Evolutionary conservation across 1,139 yeast genomes (phyloP), one percentile per base, ranked within the genome.

Genomic region (Protomyces gravidus): DNA sequence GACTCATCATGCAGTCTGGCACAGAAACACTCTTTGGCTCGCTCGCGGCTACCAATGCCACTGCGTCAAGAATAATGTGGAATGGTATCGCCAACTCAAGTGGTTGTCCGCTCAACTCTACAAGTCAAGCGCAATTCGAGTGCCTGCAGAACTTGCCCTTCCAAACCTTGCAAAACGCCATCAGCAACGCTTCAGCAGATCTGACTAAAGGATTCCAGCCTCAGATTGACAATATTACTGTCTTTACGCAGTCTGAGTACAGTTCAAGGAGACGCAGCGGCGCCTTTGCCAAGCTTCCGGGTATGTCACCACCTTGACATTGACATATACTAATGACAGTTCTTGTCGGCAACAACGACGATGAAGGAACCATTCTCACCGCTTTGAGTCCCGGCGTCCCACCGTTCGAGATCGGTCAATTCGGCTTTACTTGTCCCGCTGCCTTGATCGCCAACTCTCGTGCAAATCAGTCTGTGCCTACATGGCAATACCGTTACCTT

Each of bases 1-100:
- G 58, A n/a, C 33, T 53, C 25, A 55, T 55, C 27, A 48, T 55
- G 59, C 36, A 55, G 15, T 55, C 59, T 26, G 59, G 59, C 3
- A 46, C 59, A 9, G 59, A 53, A 21, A 45, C 47, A 19, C 40
- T 53, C 23, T 45, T 53, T 45, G 58, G 51, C 13, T 33, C 58
- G 11, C 45, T 45, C 17, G 46, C 58, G 9, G 51, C 48, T 2
- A 9, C 46, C 11, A 53, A 53, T 33, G 21, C 19, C 5, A 45
- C 58, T 3, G 39, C 25, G 6, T 33, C 58, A 13, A 21, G 26
- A 23, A 33, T 21, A 5, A 50, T 33, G 7, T 53, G 58, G 58
- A 53, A 53, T 23, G 26, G 26, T 7, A 26, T 53, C 21, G 58
- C 58, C 9, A 21, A 50, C 19, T 50, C 36, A 36, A 50, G 36